phyloP scores from a whole-genome alignment of 768 basidiomycete genomes.

The Phylloporus sp. region DNA sequence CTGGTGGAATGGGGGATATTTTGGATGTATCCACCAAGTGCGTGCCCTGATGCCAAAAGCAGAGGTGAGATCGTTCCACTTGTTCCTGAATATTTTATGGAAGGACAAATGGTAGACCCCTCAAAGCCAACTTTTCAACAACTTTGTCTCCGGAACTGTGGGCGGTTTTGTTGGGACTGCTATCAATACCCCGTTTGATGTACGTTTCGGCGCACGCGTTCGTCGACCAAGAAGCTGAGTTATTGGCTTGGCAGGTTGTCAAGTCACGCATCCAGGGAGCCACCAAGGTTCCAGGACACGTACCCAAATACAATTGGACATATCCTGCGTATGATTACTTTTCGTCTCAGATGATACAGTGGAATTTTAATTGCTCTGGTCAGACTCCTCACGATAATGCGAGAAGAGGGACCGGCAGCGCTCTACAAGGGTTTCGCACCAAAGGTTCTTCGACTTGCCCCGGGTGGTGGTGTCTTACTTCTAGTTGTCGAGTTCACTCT shows the following conservation, averaged over 20 bases:
- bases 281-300: conserved; percentile 58
- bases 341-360: background rate
- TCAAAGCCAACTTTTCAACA: conserved; percentile 75
- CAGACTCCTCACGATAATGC: conserved; percentile 66
- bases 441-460: conserved; percentile 91
- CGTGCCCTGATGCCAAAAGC: conserved; percentile 76
- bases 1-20: conserved; percentile 96
- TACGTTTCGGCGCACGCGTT: conserved; percentile 19
- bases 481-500: conserved; percentile 90
- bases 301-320: conserved; percentile 91
- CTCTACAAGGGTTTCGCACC: conserved; percentile 95
- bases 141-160: conserved; percentile 84
- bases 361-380: background rate
- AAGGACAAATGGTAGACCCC: conserved; percentile 42
- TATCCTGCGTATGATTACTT: conserved; percentile 61
- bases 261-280: conserved; percentile 92
- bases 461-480: conserved; percentile 90
- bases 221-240: background rate
- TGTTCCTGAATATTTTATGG: background rate
- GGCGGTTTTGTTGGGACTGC: conserved; percentile 89
- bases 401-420: conserved; percentile 81
- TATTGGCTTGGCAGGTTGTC: conserved; percentile 58
- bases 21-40: conserved; percentile 87
- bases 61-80: conserved; percentile 46
- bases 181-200: conserved; percentile 83